Conservation (phyloP, 768 basidiomycete genomes). For the Suillus discolor region DNA sequence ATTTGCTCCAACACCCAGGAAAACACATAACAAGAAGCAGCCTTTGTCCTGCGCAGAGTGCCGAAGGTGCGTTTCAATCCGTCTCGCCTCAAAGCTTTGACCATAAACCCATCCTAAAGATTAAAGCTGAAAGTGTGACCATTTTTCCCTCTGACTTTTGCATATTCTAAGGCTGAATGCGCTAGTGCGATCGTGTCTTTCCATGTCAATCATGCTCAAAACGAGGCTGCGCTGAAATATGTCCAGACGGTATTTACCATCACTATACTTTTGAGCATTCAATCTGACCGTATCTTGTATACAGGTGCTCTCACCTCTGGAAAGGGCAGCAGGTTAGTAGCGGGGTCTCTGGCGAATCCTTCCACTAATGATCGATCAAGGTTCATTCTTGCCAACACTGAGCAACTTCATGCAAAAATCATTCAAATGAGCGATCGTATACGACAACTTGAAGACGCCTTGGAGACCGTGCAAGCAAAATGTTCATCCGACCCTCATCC, state of each 20-base stretch:
- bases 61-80: conserved; percentile 45
- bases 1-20: conserved; percentile 11
- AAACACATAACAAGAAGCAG: conserved; percentile 34
- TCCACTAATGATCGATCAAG: conserved; percentile 34
- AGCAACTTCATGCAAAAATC: conserved; percentile 66
- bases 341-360: neutral
- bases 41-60: conserved; percentile 68
- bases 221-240: conserved; percentile 63
- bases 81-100: neutral
- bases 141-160: neutral
- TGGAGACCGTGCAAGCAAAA: conserved; percentile 46
- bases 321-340: conserved; percentile 59
- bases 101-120: conserved; percentile 18
- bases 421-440: conserved; percentile 63
- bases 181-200: conserved; percentile 64
- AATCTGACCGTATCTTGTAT: conserved; percentile 12
- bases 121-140: conserved; percentile 59
- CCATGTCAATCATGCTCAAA: conserved; percentile 71
- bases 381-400: conserved; percentile 70
- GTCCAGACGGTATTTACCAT: conserved; percentile 51
- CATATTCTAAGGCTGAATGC: conserved; percentile 15
- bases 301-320: conserved; percentile 63
- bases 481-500: conserved; percentile 50
- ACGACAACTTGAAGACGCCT: conserved; percentile 62
- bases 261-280: conserved; percentile 1